Evolutionary conservation across 805 yeast genomes (phyloP), one percentile per base, ranked within the genome.

Genomic region (Saccharomycopsis amapae): DNA sequence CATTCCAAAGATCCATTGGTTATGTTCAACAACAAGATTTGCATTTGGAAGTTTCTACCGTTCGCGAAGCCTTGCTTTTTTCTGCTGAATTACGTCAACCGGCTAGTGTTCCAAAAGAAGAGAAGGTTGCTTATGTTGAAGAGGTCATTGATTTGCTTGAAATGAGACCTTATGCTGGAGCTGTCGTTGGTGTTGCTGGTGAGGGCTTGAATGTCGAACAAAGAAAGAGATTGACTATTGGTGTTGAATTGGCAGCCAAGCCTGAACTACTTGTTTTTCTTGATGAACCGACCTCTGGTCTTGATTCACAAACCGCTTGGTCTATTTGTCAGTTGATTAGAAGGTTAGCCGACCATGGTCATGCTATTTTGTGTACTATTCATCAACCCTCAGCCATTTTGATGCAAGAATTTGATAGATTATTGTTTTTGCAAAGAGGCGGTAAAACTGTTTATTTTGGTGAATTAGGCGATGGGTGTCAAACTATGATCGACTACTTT

Each of bases 381-480:
- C 88, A 81, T 62, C 88, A 81, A 63, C 88, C 88, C 50, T 80
- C 86, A 15, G 85, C 88, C 32, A 69, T 79, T 24, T 63, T 81
- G 57, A 72, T 81, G 60, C 76, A 78, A 58, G 79, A 78, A 58
- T 81, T 81, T 55, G 87, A 81, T 55, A 72, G 86, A 48, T 65
- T 81, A 49, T 64, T 81, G 54, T 73, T 84, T 55, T 68, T 84
- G 59, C 79, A 79, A 54, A 76, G 72, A 53, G 94, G 94, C 60
- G 94, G 94, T 53, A 67, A 72, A 57, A 84, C 89, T 53, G 90
- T 81, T 26, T 84, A 84, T 62, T 84, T 82, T 60, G 94, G 94
- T 55, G 88, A 82, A 52, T 76, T 83, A 55, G 93, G 93, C 53
- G 67, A 71, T 49, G 74, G 76, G 58, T 81, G 84, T 43, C 48